These are phyloP conservation scores for Incumbomyces lentus DNA, from an alignment of 2,329 filamentous ascomycete species.

Conservation along the genomic window DNA sequence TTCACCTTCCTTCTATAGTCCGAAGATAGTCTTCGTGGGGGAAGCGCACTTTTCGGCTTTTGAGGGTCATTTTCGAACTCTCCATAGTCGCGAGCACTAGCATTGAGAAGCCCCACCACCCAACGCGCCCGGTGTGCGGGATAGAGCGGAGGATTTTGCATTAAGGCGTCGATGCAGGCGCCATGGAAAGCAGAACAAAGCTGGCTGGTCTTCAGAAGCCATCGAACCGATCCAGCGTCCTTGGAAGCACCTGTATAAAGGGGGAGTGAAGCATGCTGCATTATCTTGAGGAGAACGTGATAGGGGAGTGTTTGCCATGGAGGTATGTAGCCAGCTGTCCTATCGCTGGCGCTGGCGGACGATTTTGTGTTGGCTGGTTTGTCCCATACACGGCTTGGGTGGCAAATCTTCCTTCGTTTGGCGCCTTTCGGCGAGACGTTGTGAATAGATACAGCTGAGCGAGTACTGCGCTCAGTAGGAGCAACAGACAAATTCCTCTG, in stretches of 20 bases:
- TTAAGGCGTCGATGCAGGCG: conserved; percentile 63
- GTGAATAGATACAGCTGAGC: background rate
- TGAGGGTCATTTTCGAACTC: conserved; percentile 32
- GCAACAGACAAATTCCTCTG: background rate
- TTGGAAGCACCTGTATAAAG: conserved; percentile 40
- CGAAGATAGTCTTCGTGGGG: conserved; percentile 34
- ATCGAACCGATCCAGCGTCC: conserved; percentile 39
- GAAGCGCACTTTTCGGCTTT: background rate
- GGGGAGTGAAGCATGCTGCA: conserved; percentile 55
- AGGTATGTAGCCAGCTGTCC: conserved; percentile 30
- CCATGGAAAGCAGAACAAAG: conserved; percentile 58
- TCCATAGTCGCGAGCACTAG: conserved; percentile 24
- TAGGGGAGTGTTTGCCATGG: conserved; percentile 56
- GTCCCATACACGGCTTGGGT: background rate
- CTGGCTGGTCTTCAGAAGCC: conserved; percentile 55
- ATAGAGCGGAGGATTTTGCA: conserved; percentile 56
- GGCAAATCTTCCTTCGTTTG: conserved; percentile 1
- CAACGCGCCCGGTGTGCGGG: conserved; percentile 39
- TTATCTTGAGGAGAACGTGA: conserved; percentile 58
- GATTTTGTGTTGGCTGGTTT: background rate
- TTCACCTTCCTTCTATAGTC: conserved; percentile 65
- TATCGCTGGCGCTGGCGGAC: background rate
- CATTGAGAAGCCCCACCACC: conserved; percentile 46
- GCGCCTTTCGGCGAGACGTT: background rate
- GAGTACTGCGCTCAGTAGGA: background rate